Evolutionary conservation across 192 early-diverging fungal genomes (phyloP).

Genomic region (Linnemannia hyalina): DNA sequence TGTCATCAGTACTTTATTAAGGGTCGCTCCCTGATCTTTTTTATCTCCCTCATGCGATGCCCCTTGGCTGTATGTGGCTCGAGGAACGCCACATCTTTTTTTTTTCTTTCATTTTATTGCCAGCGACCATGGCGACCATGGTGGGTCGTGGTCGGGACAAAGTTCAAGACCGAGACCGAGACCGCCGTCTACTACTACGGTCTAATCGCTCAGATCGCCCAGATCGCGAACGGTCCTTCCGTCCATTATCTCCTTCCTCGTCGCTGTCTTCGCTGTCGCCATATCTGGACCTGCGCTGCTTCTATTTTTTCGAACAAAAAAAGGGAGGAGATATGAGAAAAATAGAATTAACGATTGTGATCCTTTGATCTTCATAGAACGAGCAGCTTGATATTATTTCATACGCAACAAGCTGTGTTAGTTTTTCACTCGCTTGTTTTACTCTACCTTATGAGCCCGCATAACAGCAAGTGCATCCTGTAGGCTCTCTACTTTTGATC

Average conservation of each 20-base stretch:
- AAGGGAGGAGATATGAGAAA: too few species aligned
- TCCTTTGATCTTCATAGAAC: not conserved
- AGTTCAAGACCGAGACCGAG: conserved; percentile 4
- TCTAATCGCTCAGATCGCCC: conserved; percentile 4
- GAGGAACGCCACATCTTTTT: not conserved
- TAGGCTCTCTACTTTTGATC: conserved; percentile 45
- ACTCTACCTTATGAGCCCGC: conserved; percentile 45
- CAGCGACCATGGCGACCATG: not conserved
- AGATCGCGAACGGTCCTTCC: conserved; percentile 9
- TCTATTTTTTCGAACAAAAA: not conserved
- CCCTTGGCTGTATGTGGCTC: too few species aligned
- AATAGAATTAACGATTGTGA: not conserved
- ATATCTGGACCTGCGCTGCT: conserved; percentile 13
- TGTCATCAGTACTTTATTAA: not conserved
- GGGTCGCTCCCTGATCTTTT: conserved; percentile 9
- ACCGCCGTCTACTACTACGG: not conserved
- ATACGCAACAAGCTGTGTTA: not conserved
- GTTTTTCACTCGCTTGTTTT: not conserved
- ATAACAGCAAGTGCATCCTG: conserved; percentile 52
- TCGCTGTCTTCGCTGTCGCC: conserved; percentile 3
- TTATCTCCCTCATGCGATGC: not conserved
- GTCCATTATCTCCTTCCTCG: not conserved
- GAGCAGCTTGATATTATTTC: not conserved
- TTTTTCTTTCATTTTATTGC: not conserved
- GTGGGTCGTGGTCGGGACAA: not conserved